A percentile compares a stretch with the other conserved stretches of the same genome.
Evolutionary conservation across 106 monocot genomes (phyloP).

Genomic region (Xerophyta viscosa): DNA sequence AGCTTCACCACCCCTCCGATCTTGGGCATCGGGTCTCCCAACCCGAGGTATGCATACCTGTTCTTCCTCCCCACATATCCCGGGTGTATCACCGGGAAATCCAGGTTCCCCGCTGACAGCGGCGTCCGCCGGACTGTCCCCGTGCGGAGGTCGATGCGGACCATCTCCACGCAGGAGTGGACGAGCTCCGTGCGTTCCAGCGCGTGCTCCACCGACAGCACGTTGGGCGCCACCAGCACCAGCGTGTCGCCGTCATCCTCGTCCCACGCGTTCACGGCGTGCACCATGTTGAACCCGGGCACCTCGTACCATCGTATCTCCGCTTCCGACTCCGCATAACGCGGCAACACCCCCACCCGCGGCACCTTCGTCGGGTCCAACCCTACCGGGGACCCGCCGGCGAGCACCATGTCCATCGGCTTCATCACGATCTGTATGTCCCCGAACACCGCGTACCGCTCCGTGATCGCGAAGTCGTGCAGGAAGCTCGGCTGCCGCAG

Average conservation of each 20-base stretch:
- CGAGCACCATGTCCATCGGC: slow-evolving; percentile 60
- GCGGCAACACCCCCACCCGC: slow-evolving; percentile 56
- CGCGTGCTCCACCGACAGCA: slow-evolving; percentile 67
- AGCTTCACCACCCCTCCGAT: slow-evolving; percentile 24
- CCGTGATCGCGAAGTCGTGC: slow-evolving; percentile 88
- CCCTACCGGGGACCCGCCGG: slow-evolving; percentile 37
- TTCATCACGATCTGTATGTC: slow-evolving; percentile 87
- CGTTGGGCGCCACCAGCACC: slow-evolving; percentile 73
- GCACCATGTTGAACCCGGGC: slow-evolving; percentile 80
- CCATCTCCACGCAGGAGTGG: slow-evolving; percentile 68
- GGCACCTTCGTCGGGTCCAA: slow-evolving; percentile 54
- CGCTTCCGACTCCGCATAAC: slow-evolving; percentile 51
- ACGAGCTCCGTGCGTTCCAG: slow-evolving; percentile 45
- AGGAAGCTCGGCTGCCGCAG: slow-evolving; percentile 47
- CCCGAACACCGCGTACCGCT: slow-evolving; percentile 43
- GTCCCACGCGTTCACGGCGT: slow-evolving; percentile 81
- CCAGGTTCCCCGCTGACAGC: slow-evolving; percentile 13
- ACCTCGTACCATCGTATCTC: slow-evolving; percentile 87
- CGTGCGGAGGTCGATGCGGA: slow-evolving; percentile 48
- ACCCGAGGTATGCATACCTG: slow-evolving; percentile 20
- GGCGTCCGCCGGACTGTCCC: slow-evolving; percentile 10
- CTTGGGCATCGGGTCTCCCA: slow-evolving; percentile 22
- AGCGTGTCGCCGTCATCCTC: slow-evolving; percentile 47
- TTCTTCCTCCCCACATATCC: slow-evolving; percentile 8
- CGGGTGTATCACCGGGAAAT: slow-evolving; percentile 23